A percentile compares a stretch with the other conserved stretches of the same genome.
phyloP scores from a whole-genome alignment of 345 rosid genomes.

The Eucalyptus marginata region DNA sequence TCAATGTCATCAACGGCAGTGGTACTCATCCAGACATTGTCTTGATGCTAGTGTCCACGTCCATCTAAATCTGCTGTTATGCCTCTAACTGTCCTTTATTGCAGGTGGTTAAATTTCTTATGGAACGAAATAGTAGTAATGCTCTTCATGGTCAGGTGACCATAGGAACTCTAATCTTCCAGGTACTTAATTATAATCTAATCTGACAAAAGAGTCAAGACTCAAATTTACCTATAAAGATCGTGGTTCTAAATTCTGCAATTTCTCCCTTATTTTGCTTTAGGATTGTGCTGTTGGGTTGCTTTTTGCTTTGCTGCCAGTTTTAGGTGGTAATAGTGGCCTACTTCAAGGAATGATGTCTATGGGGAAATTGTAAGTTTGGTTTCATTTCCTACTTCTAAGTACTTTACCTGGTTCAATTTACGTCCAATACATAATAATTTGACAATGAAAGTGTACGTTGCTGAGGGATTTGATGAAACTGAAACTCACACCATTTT shows the following conservation, averaged over 20 bases:
- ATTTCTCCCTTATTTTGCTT: constrained; percentile 1
- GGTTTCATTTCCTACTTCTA: not conserved
- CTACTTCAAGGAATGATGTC: constrained; percentile 69
- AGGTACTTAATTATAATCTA: constrained; percentile 32
- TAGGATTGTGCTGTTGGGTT: constrained; percentile 98
- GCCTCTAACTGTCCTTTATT: not conserved
- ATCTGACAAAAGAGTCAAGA: not conserved
- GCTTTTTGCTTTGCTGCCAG: constrained; percentile 90
- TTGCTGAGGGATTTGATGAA: not conserved
- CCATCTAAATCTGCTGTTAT: not conserved
- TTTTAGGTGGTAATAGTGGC: constrained; percentile 94
- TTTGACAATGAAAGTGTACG: not conserved
- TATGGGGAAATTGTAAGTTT: constrained; percentile 90
- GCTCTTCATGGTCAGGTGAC: constrained; percentile 97
- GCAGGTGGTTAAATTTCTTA: constrained; percentile 91
- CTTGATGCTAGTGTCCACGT: not conserved
- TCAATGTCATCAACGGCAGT: constrained; percentile 99
- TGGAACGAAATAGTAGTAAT: constrained; percentile 62
- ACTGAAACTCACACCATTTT: not conserved
- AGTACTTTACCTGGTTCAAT: not conserved
- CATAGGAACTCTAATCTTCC: constrained; percentile 92
- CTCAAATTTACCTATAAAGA: not conserved
- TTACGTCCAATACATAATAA: not conserved
- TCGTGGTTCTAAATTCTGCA: not conserved
- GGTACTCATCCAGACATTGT: constrained; percentile 32